Conservation (phyloP, 2,329 filamentous ascomycete genomes). For the Raffaelea deltoideospora region DNA sequence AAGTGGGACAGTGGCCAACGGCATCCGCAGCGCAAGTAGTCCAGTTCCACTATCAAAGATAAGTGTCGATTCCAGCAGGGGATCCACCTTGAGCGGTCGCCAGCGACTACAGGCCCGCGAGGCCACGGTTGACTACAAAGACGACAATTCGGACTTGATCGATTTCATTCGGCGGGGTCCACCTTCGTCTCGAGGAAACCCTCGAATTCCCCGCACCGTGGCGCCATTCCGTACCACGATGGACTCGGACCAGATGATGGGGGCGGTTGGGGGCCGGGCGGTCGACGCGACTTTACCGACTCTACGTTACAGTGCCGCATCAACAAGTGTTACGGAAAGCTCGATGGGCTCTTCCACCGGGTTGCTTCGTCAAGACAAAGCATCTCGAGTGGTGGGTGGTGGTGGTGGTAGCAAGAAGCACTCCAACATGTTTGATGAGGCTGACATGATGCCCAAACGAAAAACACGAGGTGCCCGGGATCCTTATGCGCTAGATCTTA, state of each 20-base stretch:
- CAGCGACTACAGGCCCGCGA: constrained; percentile 56
- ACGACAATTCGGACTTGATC: constrained; percentile 73
- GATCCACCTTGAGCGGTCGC: too few species aligned
- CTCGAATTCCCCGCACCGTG: constrained; percentile 65
- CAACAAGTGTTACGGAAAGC: constrained; percentile 45
- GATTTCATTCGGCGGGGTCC: constrained; percentile 90
- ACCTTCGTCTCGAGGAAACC: constrained; percentile 41
- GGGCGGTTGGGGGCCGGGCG: constrained; percentile 37
- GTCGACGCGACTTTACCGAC: constrained; percentile 43
- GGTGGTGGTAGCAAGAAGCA: neutral
- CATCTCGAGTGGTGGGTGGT: constrained; percentile 4
- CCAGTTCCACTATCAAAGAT: neutral
- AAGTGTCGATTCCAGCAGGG: too few species aligned
- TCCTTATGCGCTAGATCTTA: constrained; percentile 83
- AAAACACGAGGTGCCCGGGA: constrained; percentile 70
- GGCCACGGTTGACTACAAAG: constrained; percentile 43
- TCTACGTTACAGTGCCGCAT: constrained; percentile 39
- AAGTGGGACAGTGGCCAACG: neutral
- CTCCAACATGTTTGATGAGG: constrained; percentile 28
- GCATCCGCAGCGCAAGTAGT: neutral
- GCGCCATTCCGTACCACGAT: constrained; percentile 75
- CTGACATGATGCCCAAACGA: constrained; percentile 47
- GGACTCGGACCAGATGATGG: constrained; percentile 64
- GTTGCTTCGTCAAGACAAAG: constrained; percentile 30
- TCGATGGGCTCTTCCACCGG: constrained; percentile 63